phyloP scores from a whole-genome alignment of 2,329 filamentous ascomycete species.

The Venturia oleaginea region DNA sequence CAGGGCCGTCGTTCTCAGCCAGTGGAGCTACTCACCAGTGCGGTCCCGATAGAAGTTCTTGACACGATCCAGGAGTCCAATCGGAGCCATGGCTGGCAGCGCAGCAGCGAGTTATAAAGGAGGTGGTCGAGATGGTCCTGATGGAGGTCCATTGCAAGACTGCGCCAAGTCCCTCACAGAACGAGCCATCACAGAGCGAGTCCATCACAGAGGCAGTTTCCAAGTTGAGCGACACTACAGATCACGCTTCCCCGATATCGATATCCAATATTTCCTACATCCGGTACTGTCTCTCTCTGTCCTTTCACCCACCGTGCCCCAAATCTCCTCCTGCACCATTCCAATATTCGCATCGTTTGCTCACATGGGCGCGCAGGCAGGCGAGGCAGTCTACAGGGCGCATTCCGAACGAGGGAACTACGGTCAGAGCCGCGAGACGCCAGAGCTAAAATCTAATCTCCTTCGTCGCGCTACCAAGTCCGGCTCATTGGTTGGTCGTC shows the following conservation, averaged over 20 bases:
- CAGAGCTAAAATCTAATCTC: not conserved
- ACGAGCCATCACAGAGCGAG: no score
- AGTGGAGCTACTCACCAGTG: slow-evolving; percentile 27
- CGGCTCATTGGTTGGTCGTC: not conserved
- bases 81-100: slow-evolving; percentile 25
- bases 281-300: not conserved
- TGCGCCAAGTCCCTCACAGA: no score
- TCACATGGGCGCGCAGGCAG: not conserved
- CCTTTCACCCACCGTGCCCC: not conserved
- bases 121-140: no score
- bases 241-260: not conserved
- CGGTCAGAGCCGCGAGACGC: not conserved
- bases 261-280: not conserved
- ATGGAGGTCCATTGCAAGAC: not conserved
- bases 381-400: not conserved
- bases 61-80: slow-evolving; percentile 26
- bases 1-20: not conserved
- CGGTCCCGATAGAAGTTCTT: slow-evolving; percentile 25
- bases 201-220: no score
- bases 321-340: not conserved
- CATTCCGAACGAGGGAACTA: not conserved
- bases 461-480: not conserved
- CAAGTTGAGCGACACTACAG: not conserved
- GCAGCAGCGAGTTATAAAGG: not conserved
- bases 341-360: not conserved